Conservation (phyloP, 2,329 filamentous ascomycete genomes). For the Parafenestella ontariensis region DNA sequence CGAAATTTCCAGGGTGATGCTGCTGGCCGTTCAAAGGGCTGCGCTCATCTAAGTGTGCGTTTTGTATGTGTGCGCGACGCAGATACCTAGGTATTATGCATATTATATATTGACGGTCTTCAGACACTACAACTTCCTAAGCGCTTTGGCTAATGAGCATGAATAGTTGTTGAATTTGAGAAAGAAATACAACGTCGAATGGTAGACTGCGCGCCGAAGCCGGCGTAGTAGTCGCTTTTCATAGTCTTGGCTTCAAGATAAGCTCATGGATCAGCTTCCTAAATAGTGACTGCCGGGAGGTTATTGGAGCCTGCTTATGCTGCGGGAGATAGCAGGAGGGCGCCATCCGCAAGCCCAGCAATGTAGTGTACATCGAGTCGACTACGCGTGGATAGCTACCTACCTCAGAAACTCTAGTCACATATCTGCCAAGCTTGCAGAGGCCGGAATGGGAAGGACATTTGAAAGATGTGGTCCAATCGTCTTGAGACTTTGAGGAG, state of each 20-base stretch:
- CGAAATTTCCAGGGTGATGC: background rate
- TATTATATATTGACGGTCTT: too few species aligned
- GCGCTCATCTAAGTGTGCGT: conserved; percentile 2
- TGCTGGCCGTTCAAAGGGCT: conserved; percentile 1
- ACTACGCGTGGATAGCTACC: conserved; percentile 7
- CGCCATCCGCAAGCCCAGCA: conserved; percentile 1
- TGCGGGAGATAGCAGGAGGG: conserved; percentile 17
- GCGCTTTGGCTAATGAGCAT: too few species aligned
- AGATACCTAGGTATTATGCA: too few species aligned
- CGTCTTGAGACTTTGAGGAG: conserved; percentile 10
- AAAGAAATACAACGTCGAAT: too few species aligned
- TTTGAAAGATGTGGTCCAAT: conserved; percentile 17
- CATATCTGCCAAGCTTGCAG: conserved; percentile 2
- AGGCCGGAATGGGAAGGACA: conserved; percentile 22
- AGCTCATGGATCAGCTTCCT: conserved; percentile 17
- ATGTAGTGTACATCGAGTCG: conserved; percentile 2
- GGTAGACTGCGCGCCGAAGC: background rate
- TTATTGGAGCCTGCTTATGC: conserved; percentile 6
- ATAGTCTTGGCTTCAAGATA: too few species aligned
- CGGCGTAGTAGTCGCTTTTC: background rate
- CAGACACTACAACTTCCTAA: too few species aligned
- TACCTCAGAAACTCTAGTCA: conserved; percentile 1
- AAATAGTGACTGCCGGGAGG: conserved; percentile 11
- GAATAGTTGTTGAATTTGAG: too few species aligned
- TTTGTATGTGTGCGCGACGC: too few species aligned